These are phyloP conservation scores for Pseudocercospora fijiensis DNA, from an alignment of 2,329 filamentous ascomycete species.

Conservation along the genomic window DNA sequence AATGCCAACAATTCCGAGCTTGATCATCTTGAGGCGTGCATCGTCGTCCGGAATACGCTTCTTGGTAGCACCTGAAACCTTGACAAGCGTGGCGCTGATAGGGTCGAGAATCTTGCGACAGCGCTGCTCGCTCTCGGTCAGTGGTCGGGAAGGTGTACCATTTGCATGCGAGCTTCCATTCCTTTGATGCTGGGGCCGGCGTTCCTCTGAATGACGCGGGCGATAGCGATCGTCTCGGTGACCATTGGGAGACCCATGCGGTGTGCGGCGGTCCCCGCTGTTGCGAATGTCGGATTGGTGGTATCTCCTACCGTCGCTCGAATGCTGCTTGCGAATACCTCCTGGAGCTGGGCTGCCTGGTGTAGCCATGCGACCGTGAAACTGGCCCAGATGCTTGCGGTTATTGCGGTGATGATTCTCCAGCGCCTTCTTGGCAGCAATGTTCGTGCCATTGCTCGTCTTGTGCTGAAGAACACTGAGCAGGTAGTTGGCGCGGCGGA, in stretches of 20 bases:
- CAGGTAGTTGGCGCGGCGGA: slow-evolving; percentile 90
- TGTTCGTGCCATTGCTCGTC: slow-evolving; percentile 62
- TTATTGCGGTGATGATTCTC: slow-evolving; percentile 95
- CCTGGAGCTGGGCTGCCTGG: slow-evolving; percentile 67
- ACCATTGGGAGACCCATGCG: slow-evolving; percentile 47
- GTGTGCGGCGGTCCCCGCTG: slow-evolving; percentile 41
- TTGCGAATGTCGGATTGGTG: slow-evolving; percentile 35
- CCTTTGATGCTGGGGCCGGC: slow-evolving; percentile 41
- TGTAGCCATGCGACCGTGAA: slow-evolving; percentile 54
- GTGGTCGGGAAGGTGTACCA: slow-evolving; percentile 37
- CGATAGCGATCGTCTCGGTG: slow-evolving; percentile 54
- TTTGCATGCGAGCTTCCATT: slow-evolving; percentile 40
- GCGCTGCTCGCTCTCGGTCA: slow-evolving; percentile 52
- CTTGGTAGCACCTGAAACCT: slow-evolving; percentile 60
- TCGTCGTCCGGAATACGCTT: slow-evolving; percentile 63
- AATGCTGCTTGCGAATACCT: slow-evolving; percentile 38
- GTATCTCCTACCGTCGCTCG: slow-evolving; percentile 37
- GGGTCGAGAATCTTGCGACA: slow-evolving; percentile 57
- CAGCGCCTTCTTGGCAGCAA: slow-evolving; percentile 71
- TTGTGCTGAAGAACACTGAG: slow-evolving; percentile 93
- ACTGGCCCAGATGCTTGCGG: slow-evolving; percentile 68
- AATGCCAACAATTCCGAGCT: slow-evolving; percentile 60
- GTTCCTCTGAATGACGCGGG: slow-evolving; percentile 56
- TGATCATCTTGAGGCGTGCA: slow-evolving; percentile 61
- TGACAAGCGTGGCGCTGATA: slow-evolving; percentile 60